phyloP scores from a whole-genome alignment of 768 basidiomycete genomes.

The Leccinum boreale region DNA sequence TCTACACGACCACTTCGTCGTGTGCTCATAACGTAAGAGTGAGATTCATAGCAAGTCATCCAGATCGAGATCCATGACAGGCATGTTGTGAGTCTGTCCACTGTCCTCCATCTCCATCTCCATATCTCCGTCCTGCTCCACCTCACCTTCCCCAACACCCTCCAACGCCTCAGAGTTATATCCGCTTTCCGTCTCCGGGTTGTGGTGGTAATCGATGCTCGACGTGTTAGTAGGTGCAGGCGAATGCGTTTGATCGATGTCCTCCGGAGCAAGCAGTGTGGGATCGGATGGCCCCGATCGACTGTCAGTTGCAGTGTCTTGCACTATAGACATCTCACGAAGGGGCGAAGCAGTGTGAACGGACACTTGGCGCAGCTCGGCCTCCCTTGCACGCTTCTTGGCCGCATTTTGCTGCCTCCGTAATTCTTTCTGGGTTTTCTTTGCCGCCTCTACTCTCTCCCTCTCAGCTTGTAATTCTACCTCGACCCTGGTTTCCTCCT shows the following conservation, averaged over 20 bases:
- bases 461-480: slow-evolving; percentile 41
- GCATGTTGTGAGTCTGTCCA: slow-evolving; percentile 18
- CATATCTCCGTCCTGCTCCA: slow-evolving; percentile 24
- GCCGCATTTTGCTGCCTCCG: slow-evolving; percentile 53
- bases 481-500: slow-evolving; percentile 55
- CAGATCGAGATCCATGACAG: slow-evolving; percentile 29
- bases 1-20: background rate
- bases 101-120: slow-evolving; percentile 23
- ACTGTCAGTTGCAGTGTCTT: slow-evolving; percentile 29
- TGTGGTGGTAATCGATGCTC: slow-evolving; percentile 39
- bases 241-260: slow-evolving; percentile 39
- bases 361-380: slow-evolving; percentile 21
- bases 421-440: slow-evolving; percentile 43
- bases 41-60: slow-evolving; percentile 20
- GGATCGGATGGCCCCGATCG: slow-evolving; percentile 25
- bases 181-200: slow-evolving; percentile 48
- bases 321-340: slow-evolving; percentile 29
- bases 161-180: slow-evolving; percentile 51
- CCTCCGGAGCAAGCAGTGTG: slow-evolving; percentile 24
- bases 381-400: slow-evolving; percentile 47
- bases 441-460: slow-evolving; percentile 37
- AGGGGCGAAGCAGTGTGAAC: slow-evolving; percentile 23
- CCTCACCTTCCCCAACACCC: slow-evolving; percentile 26
- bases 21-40: background rate
- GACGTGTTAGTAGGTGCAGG: slow-evolving; percentile 52